Evolutionary conservation across 2,329 filamentous ascomycete genomes (phyloP), one percentile per base, ranked within the genome.

Genomic region (Biscogniauxia mediterranea): DNA sequence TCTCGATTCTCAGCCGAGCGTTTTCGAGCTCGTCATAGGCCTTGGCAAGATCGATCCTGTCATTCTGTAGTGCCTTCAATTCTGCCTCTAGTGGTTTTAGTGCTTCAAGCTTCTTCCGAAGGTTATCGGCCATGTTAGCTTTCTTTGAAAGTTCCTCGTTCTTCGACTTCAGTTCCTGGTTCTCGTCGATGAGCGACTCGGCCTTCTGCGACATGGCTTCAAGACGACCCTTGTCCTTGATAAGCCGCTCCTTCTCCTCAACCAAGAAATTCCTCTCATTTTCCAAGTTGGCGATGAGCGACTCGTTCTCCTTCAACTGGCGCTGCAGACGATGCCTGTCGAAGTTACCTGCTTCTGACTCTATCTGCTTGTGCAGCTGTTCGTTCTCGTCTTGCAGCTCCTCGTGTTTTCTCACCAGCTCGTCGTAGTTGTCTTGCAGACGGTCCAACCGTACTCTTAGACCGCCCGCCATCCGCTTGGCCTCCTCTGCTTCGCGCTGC

Each of bases 231-330:
- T 69, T 71, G 51, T 73, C 70, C 62, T 71, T 71, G 15, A 70
- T 54, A n/a, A 75, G 68, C 25, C 74, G 77, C 52, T 78, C 77
- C 66, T 78, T 84, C 72, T 77, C 73, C 17, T 77, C 71, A 19
- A 77, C 76, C 63, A 82, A 75, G 32, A 82, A 79, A 60, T 89
- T 84, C 11, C 89, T 76, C 67, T 90, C 84, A 20, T 83, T 82
- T 72, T 93, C 90, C 67, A 92, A 85, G 23, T 81, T 83, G 49
- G 87, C 86, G 70, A 93, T 93, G 55, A 92, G 79, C 61, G 89
- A 83, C 72, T 91, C 88, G 69, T 90, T 87, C 68, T 92, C 86
- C 50, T 84, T 83, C 23, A 89, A 78, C 66, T 83, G 83, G 52
- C 78, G 76, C 66, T 88, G 80, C 67, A 89, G 77, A 67, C 72